Percentiles rank a stretch among this genome's conserved stretches.
Evolutionary conservation across 1,284 basidiomycete genomes (phyloP).

Genomic region (Moesziomyces globuligerus): DNA sequence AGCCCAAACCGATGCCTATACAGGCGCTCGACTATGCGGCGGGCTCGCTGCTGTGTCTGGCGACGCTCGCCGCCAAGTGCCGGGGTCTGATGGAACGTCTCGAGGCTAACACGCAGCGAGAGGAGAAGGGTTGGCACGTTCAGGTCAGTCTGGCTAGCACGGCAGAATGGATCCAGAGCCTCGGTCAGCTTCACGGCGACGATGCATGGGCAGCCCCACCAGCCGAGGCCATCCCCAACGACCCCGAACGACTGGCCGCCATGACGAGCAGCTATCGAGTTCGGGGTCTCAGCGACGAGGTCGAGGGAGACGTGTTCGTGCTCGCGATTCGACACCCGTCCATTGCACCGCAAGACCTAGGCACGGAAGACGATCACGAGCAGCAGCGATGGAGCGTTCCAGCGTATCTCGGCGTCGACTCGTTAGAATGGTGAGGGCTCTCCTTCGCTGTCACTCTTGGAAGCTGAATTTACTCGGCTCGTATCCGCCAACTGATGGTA

Average conservation of each 20-base stretch:
- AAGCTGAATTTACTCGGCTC: too few species aligned
- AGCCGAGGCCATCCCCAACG: conserved; percentile 3
- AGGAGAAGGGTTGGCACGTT: conserved; percentile 23
- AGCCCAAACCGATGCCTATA: conserved; percentile 71
- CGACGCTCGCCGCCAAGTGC: conserved; percentile 19
- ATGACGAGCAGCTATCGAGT: conserved; percentile 16
- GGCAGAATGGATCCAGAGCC: conserved; percentile 29
- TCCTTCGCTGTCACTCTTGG: too few species aligned
- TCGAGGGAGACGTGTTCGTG: conserved; percentile 3
- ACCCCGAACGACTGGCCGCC: neutral
- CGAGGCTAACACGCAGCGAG: neutral
- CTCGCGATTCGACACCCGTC: conserved; percentile 25
- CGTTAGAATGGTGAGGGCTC: conserved; percentile 10
- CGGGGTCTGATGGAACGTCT: conserved; percentile 9
- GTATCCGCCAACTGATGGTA: too few species aligned
- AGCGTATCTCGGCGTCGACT: conserved; percentile 22
- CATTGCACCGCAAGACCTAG: neutral
- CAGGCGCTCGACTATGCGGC: conserved; percentile 76
- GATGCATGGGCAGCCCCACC: conserved; percentile 23
- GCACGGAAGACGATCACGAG: neutral
- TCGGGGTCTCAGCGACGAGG: conserved; percentile 5
- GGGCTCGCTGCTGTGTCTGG: conserved; percentile 72
- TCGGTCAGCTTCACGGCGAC: conserved; percentile 19
- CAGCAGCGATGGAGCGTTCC: conserved; percentile 18
- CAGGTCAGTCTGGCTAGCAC: conserved; percentile 28